Conservation (phyloP, 2,329 filamentous ascomycete species). For the Gyromitra esculenta region DNA sequence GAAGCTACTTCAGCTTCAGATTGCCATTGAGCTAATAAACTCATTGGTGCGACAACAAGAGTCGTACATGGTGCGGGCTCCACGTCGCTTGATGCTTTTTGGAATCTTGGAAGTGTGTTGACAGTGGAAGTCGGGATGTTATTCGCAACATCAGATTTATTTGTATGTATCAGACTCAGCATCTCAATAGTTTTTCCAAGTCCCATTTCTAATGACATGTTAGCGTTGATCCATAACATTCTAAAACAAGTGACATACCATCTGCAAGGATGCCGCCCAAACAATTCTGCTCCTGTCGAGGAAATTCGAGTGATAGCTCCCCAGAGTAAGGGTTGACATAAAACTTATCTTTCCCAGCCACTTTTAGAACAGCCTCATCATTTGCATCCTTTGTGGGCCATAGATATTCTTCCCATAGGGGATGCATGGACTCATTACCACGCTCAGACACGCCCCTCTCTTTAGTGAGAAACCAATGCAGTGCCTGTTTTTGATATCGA, state of each 20-base stretch:
- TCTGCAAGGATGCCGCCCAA: slow-evolving; percentile 92
- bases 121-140: slow-evolving; percentile 26
- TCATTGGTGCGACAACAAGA: slow-evolving; percentile 95
- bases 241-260: slow-evolving; percentile 70
- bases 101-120: slow-evolving; percentile 51
- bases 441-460: slow-evolving; percentile 68
- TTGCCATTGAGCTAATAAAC: slow-evolving; percentile 94
- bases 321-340: slow-evolving; percentile 98
- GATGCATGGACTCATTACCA: slow-evolving; percentile 88
- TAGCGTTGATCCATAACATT: slow-evolving; percentile 9
- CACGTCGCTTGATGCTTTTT: slow-evolving; percentile 62
- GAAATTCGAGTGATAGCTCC: slow-evolving; percentile 89
- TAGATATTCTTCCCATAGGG: slow-evolving; percentile 92
- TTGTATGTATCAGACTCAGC: slow-evolving; percentile 89
- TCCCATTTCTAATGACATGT: slow-evolving; percentile 42
- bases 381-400: slow-evolving; percentile 92
- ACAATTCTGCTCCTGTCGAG: slow-evolving; percentile 92
- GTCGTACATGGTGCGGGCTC: slow-evolving; percentile 85
- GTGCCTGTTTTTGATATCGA: slow-evolving; percentile 92
- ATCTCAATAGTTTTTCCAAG: slow-evolving; percentile 72
- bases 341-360: slow-evolving; percentile 67
- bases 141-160: slow-evolving; percentile 68
- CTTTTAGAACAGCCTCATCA: slow-evolving; percentile 68
- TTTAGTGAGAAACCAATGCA: slow-evolving; percentile 96
- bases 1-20: slow-evolving; percentile 94